These are phyloP conservation scores for Leccinum imitatum DNA, from an alignment of 768 basidiomycete species.

Conservation along the genomic window DNA sequence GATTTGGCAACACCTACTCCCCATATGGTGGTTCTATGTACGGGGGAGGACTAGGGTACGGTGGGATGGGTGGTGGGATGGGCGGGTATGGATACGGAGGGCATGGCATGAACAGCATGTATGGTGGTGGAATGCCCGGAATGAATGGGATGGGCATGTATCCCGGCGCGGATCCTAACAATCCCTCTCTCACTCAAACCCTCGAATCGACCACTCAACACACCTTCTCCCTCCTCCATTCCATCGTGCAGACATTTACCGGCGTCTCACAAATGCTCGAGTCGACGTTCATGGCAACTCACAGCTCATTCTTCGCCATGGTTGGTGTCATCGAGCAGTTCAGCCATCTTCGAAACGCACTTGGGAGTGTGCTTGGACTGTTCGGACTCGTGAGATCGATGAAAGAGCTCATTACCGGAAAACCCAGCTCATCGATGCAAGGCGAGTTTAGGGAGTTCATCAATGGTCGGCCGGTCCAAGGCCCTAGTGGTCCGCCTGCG, in stretches of 20 bases:
- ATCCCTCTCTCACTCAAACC: conserved; percentile 73
- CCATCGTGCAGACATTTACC: conserved; percentile 91
- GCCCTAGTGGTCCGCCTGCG: conserved; percentile 37
- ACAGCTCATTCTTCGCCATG: conserved; percentile 94
- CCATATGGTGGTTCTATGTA: conserved; percentile 33
- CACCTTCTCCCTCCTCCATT: conserved; percentile 91
- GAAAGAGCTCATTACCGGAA: conserved; percentile 57
- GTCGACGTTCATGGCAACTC: conserved; percentile 95
- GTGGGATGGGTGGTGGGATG: conserved; percentile 37
- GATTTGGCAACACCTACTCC: conserved; percentile 36
- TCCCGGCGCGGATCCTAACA: conserved; percentile 46
- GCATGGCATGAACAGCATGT: conserved; percentile 54
- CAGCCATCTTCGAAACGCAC: conserved; percentile 83
- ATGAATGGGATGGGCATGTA: conserved; percentile 42
- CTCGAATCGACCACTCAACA: conserved; percentile 88
- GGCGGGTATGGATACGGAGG: conserved; percentile 40
- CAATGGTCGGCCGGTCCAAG: conserved; percentile 58
- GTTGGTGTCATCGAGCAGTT: conserved; percentile 97
- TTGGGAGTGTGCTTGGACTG: conserved; percentile 90
- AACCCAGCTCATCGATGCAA: conserved; percentile 44
- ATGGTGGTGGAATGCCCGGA: conserved; percentile 38
- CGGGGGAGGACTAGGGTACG: conserved; percentile 38
- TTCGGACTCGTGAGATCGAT: conserved; percentile 91
- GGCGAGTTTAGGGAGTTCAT: conserved; percentile 78
- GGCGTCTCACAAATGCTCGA: conserved; percentile 98